Conservation (phyloP, 1,139 yeast genomes). For the Lodderomyces metapsilosis region DNA sequence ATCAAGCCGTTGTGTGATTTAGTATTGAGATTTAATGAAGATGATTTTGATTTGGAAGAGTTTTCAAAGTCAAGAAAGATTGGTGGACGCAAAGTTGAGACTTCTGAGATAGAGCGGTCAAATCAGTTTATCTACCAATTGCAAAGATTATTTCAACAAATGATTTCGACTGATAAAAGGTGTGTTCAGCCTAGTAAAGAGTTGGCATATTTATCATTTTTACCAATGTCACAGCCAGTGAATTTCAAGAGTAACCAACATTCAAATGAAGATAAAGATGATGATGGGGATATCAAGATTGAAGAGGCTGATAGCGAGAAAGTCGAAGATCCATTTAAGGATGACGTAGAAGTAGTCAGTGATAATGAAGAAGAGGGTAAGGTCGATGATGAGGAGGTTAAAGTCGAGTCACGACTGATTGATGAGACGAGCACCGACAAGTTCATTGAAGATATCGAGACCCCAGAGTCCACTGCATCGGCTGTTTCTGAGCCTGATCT, state of each 20-base stretch:
- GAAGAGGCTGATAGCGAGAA: not conserved
- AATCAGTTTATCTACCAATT: constrained; percentile 76
- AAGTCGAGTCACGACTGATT: constrained; percentile 5
- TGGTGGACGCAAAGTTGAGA: constrained; percentile 81
- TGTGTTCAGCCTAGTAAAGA: constrained; percentile 82
- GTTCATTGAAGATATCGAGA: constrained; percentile 8
- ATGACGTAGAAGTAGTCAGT: too few species aligned
- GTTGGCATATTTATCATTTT: constrained; percentile 83
- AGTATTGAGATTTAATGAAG: constrained; percentile 53
- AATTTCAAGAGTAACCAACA: constrained; percentile 39
- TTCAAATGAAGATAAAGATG: constrained; percentile 10
- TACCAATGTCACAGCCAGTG: constrained; percentile 69
- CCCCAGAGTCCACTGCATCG: constrained; percentile 6
- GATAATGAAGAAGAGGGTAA: constrained; percentile 10
- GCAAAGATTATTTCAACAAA: constrained; percentile 62
- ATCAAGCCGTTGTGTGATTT: constrained; percentile 76
- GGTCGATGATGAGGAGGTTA: not conserved
- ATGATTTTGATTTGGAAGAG: constrained; percentile 16
- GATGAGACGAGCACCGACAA: constrained; percentile 4
- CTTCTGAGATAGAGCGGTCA: constrained; percentile 72
- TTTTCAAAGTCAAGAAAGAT: constrained; percentile 50
- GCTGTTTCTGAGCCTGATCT: constrained; percentile 8
- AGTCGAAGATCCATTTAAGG: not conserved
- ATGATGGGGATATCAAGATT: constrained; percentile 7
- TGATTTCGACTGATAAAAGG: constrained; percentile 61